A percentile compares a stretch with the other conserved stretches of the same genome.
Conservation (phyloP, 2,329 filamentous ascomycete species). For the Alternaria consortialis region DNA sequence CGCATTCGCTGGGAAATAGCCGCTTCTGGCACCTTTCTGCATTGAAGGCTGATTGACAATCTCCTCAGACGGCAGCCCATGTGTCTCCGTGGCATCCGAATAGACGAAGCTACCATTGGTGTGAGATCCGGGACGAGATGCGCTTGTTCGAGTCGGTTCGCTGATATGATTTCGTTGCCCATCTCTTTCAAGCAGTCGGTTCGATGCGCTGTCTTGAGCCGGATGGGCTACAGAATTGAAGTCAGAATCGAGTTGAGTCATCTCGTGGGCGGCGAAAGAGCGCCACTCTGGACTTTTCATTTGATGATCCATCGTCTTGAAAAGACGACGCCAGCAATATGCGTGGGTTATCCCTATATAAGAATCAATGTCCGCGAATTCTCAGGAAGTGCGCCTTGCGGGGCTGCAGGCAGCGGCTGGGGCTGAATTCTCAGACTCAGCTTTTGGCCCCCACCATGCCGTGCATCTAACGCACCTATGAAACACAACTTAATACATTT, state of each 20-base stretch:
- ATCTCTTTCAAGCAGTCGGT: neutral
- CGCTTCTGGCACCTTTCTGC: neutral
- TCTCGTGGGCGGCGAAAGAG: neutral
- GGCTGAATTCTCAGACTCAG: neutral
- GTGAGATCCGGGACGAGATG: neutral
- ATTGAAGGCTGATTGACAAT: neutral
- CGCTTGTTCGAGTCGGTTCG: neutral
- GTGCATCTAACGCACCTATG: neutral
- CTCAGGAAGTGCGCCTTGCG: neutral
- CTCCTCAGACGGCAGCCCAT: neutral
- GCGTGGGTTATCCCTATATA: no score
- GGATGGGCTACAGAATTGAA: neutral
- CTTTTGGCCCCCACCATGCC: neutral
- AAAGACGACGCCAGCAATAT: no score
- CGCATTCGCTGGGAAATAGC: neutral
- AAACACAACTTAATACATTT: neutral
- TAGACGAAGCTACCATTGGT: neutral
- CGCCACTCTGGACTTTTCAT: neutral
- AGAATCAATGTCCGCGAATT: neutral
- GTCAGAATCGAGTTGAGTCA: neutral
- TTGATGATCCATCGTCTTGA: neutral
- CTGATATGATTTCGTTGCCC: neutral
- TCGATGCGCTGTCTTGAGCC: neutral
- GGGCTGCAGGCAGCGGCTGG: neutral
- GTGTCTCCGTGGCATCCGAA: neutral